A percentile compares a stretch with the other conserved stretches of the same genome.
Evolutionary conservation across 176 grass and related monocot genomes (phyloP).

Genomic region (Melocanna baccifera): DNA sequence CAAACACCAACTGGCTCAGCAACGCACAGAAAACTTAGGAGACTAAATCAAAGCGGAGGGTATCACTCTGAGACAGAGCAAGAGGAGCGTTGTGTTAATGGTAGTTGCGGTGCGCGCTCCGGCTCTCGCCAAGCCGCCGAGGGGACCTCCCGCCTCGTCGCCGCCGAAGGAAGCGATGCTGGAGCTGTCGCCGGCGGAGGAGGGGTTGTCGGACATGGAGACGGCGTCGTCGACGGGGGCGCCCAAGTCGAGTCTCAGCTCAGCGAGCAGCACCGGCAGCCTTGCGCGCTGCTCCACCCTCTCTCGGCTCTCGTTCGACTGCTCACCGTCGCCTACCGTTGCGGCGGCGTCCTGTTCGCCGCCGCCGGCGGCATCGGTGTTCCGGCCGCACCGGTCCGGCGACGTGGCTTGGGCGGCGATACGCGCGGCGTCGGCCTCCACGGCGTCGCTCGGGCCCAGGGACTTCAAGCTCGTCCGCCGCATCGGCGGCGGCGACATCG

Average conservation of each 20-base stretch:
- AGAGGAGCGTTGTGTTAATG: background rate
- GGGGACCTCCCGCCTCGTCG: background rate
- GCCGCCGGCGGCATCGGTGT: background rate
- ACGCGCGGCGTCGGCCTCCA: constrained; percentile 28
- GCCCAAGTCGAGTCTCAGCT: constrained; percentile 73
- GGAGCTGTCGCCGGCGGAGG: background rate
- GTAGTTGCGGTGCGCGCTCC: constrained; percentile 17
- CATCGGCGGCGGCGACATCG: constrained; percentile 83
- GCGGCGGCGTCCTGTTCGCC: background rate
- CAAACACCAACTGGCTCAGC: background rate
- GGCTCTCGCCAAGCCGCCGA: background rate
- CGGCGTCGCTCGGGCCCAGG: constrained; percentile 26
- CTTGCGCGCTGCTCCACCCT: constrained; percentile 58
- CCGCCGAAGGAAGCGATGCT: background rate
- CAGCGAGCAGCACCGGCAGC: constrained; percentile 44
- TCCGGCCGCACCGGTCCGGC: constrained; percentile 54
- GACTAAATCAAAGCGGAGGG: background rate
- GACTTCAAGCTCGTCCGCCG: constrained; percentile 75
- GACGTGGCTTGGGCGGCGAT: constrained; percentile 56
- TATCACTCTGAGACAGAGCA: background rate
- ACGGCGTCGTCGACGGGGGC: constrained; percentile 49
- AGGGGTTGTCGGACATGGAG: constrained; percentile 54
- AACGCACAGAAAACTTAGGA: background rate
- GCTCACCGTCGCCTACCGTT: background rate
- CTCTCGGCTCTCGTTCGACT: constrained; percentile 61